Evolutionary conservation across 2,329 filamentous ascomycete genomes (phyloP).

Genomic region (Phaeosphaeriaceae sp.): DNA sequence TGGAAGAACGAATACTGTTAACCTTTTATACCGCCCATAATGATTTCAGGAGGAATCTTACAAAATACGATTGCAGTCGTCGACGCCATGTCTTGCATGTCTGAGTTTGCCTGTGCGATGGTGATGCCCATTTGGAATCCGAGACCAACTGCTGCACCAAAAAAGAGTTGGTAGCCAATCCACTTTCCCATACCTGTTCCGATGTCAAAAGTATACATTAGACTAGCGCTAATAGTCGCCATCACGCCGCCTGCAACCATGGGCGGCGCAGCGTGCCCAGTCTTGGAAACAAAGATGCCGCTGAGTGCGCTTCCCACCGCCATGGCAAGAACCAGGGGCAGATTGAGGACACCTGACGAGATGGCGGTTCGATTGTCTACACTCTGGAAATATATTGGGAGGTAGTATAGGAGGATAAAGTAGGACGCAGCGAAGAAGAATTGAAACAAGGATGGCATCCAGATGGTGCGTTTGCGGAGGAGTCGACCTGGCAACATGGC

Average conservation of each 20-base stretch:
- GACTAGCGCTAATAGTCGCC: conserved; percentile 45
- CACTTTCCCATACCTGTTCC: conserved; percentile 45
- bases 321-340: conserved; percentile 50
- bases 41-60: conserved; percentile 1
- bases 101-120: conserved; percentile 45
- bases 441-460: conserved; percentile 42
- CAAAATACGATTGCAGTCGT: conserved; percentile 47
- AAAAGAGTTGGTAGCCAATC: conserved; percentile 56
- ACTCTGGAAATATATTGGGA: conserved; percentile 59
- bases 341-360: conserved; percentile 50
- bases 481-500: conserved; percentile 51
- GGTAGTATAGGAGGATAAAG: conserved; percentile 53
- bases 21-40: background rate
- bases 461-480: conserved; percentile 47
- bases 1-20: conserved; percentile 5
- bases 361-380: conserved; percentile 46
- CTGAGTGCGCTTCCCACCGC: conserved; percentile 17
- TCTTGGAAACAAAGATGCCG: conserved; percentile 20
- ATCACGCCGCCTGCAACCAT: conserved; percentile 39
- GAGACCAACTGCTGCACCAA: conserved; percentile 48
- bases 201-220: conserved; percentile 52
- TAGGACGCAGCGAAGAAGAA: conserved; percentile 47
- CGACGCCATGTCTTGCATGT: conserved; percentile 43
- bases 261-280: conserved; percentile 47
- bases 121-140: conserved; percentile 37